Evolutionary conservation across 345 rosid genomes (phyloP), one percentile per base, ranked within the genome.

Genomic region (Eucalyptus cladocalyx): DNA sequence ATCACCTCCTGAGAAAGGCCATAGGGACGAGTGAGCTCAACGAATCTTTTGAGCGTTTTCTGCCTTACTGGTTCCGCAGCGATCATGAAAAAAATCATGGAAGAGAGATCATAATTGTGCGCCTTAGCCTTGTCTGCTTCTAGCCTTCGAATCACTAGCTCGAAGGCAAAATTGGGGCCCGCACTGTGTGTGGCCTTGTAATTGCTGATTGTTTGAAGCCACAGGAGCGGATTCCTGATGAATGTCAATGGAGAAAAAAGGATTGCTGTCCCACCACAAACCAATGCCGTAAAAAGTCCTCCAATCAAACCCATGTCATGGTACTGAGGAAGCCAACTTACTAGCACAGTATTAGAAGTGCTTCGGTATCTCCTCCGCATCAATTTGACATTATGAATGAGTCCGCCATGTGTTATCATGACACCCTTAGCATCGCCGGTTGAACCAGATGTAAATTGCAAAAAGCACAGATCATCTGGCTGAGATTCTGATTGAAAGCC

Each of bases 231-330:
- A 37, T 94, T 93, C 91, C 91, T 95, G 88, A 95, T 93, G 87
- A 94, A 94, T 30, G 94, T 91, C 92, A 94, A 19, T 13, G 97
- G 96, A 7, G 97, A 95, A 91, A 95, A 95, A 54, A 95, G 56
- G 69, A 94, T 49, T 16, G 95, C 93, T 14, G 95, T 47, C 87
- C 97, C 95, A 48, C 97, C 97, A 86, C 96, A 92, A 43, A 94
- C 95, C 91, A 95, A 50, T 49, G 97, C 94, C 17, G 95, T 94
- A 88, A 95, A 94, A 87, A 95, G 93, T 67, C 97, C 97, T 85
- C 97, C 97, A 87, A 95, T 94, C 65, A 95, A 91, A 69, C 97
- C 97, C 96, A 94, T 94, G 90, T 94, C 96, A 91, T 95, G 97
- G 91, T 95, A 95, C 62, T 95, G 97, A 49, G 97, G 97, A 89